These are phyloP conservation scores for Physcomitrellopsis africana DNA, from an alignment of 225 moss, liverwort and hornwort genomes.

Conservation along the genomic window DNA sequence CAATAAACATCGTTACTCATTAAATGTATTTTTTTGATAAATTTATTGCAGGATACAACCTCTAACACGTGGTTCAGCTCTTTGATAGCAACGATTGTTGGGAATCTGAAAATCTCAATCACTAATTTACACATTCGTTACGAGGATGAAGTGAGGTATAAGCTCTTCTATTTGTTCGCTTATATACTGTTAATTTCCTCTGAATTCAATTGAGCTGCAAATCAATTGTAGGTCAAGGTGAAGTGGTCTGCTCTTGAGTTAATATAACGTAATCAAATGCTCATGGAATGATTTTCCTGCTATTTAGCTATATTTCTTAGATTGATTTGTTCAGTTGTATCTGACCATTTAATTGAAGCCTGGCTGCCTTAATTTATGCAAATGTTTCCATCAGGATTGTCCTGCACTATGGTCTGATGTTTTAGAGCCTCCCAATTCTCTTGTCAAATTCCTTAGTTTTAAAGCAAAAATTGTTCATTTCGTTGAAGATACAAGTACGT, in stretches of 20 bases:
- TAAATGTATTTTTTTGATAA: constrained; percentile 20
- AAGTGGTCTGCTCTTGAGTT: constrained; percentile 6
- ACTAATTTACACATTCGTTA: constrained; percentile 97
- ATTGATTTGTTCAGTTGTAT: constrained; percentile 10
- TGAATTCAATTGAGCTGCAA: constrained; percentile 3
- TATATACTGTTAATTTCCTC: background rate
- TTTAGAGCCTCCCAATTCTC: constrained; percentile 8
- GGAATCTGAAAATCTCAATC: constrained; percentile 96
- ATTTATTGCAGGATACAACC: constrained; percentile 66
- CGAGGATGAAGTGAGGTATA: constrained; percentile 86
- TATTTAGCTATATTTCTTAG: constrained; percentile 12
- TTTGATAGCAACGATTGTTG: constrained; percentile 89
- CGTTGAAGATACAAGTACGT: background rate
- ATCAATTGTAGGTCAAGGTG: background rate
- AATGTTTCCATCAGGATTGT: constrained; percentile 4
- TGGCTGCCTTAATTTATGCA: background rate
- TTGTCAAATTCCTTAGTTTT: constrained; percentile 16
- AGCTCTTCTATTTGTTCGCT: background rate
- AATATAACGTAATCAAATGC: constrained; percentile 1
- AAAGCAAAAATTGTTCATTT: constrained; percentile 11
- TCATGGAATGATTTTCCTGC: background rate
- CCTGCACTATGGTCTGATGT: constrained; percentile 8
- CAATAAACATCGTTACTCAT: constrained; percentile 8
- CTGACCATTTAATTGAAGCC: constrained; percentile 6
- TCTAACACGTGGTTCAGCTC: constrained; percentile 96